Percentiles rank a stretch among this genome's conserved stretches.
Conservation (phyloP, 2,329 filamentous ascomycete genomes). For the Cordyceps fumosorosea region DNA sequence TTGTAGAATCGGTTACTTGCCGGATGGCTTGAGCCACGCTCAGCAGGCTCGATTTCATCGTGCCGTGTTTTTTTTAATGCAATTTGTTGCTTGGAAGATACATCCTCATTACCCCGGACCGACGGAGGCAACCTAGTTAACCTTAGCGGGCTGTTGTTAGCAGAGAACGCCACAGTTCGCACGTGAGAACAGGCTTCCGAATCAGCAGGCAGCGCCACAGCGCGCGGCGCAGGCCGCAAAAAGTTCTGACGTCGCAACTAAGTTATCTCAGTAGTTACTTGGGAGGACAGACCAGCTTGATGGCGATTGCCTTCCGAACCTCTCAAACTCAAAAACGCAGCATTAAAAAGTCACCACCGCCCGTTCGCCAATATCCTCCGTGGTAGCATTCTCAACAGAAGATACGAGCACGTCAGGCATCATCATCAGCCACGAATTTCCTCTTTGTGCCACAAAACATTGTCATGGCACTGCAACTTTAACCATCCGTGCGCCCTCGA, state of each 20-base stretch:
- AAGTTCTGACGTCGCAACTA: conserved; percentile 10
- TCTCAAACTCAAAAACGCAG: background rate
- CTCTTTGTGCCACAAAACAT: background rate
- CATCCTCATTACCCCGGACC: conserved; percentile 2
- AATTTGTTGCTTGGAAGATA: background rate
- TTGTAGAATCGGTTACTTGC: background rate
- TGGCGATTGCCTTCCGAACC: background rate
- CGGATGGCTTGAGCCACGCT: background rate
- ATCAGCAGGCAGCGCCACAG: conserved; percentile 10
- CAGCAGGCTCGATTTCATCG: background rate
- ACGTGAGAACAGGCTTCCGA: conserved; percentile 4
- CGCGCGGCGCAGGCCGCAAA: conserved; percentile 9
- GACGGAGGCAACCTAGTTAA: background rate
- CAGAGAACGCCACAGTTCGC: conserved; percentile 6
- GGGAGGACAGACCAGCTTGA: background rate
- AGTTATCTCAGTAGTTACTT: background rate
- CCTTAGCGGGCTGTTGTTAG: background rate
- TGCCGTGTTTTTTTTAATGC: background rate
- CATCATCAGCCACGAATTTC: background rate
- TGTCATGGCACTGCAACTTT: conserved; percentile 4
- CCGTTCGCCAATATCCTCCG: background rate
- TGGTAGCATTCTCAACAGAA: background rate
- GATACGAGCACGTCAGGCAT: background rate
- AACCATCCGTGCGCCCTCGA: background rate
- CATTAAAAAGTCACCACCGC: background rate